Conservation (phyloP, 495 filamentous ascomycete genomes). For the Penicillium egyptiacum region DNA sequence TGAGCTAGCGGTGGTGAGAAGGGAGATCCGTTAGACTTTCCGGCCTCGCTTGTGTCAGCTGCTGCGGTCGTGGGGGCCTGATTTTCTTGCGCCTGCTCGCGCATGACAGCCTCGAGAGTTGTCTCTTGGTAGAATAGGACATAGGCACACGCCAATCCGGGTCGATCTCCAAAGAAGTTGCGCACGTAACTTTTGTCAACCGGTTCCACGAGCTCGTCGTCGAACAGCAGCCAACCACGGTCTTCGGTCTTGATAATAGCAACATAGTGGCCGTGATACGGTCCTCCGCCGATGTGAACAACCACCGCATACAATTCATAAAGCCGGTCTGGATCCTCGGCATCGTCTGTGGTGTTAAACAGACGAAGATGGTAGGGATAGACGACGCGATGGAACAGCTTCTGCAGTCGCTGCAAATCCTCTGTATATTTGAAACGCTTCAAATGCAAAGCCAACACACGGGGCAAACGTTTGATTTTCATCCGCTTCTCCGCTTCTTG, state of each 20-base stretch:
- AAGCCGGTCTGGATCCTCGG: slow-evolving; percentile 88
- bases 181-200: slow-evolving; percentile 96
- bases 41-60: slow-evolving; percentile 56
- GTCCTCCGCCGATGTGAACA: slow-evolving; percentile 98
- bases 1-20: slow-evolving; percentile 36
- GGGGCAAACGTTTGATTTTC: slow-evolving; percentile 96
- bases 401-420: slow-evolving; percentile 87
- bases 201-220: slow-evolving; percentile 97
- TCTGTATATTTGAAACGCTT: slow-evolving; percentile 99
- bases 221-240: slow-evolving; percentile 91
- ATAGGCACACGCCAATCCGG: slow-evolving; percentile 90
- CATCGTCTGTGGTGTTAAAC: slow-evolving; percentile 98
- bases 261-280: slow-evolving; percentile 97
- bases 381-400: slow-evolving; percentile 94
- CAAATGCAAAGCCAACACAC: slow-evolving; percentile 86
- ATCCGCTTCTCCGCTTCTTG: slow-evolving; percentile 99
- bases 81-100: slow-evolving; percentile 79
- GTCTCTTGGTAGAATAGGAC: slow-evolving; percentile 98
- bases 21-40: slow-evolving; percentile 45
- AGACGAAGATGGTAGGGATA: slow-evolving; percentile 95
- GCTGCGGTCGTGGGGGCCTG: slow-evolving; percentile 48
- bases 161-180: slow-evolving; percentile 95
- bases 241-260: slow-evolving; percentile 97
- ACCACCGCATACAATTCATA: slow-evolving; percentile 98
- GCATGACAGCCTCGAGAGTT: slow-evolving; percentile 81